Percentiles rank a stretch among this genome's conserved stretches.
Evolutionary conservation across 352 stramenopile species (phyloP).

Genomic region (Phytophthora agathidicida): DNA sequence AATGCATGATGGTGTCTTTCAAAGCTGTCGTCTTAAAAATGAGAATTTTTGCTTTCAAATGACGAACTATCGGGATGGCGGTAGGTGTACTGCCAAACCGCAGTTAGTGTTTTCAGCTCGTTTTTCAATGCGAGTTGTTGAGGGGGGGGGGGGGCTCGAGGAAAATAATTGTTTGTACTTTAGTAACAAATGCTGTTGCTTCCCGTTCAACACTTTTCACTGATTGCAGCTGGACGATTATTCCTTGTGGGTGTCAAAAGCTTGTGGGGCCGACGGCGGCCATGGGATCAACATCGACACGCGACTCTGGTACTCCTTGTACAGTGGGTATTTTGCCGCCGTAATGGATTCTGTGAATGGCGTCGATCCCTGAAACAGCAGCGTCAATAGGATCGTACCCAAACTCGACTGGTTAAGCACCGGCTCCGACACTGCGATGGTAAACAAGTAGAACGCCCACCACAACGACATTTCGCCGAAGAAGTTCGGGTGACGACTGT

Average conservation of each 20-base stretch:
- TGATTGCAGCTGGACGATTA: no score
- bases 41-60: no score
- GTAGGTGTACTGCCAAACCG: no score
- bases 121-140: no score
- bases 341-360: slow-evolving; percentile 92
- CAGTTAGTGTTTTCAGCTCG: no score
- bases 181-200: no score
- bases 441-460: slow-evolving; percentile 93
- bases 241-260: neutral
- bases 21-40: no score
- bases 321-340: slow-evolving; percentile 88
- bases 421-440: slow-evolving; percentile 56
- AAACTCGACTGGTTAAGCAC: slow-evolving; percentile 77
- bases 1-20: no score
- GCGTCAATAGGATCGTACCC: slow-evolving; percentile 79
- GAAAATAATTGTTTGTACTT: no score
- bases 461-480: slow-evolving; percentile 91
- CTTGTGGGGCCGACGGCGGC: slow-evolving; percentile 3
- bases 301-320: slow-evolving; percentile 85
- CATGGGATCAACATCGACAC: slow-evolving; percentile 67
- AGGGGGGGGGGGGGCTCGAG: no score
- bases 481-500: slow-evolving; percentile 95
- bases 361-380: slow-evolving; percentile 92
- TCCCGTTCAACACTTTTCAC: no score
- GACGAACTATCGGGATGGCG: no score